Evolutionary conservation across 2,329 filamentous ascomycete species (phyloP).

Genomic region (Hypoxylon sp.): DNA sequence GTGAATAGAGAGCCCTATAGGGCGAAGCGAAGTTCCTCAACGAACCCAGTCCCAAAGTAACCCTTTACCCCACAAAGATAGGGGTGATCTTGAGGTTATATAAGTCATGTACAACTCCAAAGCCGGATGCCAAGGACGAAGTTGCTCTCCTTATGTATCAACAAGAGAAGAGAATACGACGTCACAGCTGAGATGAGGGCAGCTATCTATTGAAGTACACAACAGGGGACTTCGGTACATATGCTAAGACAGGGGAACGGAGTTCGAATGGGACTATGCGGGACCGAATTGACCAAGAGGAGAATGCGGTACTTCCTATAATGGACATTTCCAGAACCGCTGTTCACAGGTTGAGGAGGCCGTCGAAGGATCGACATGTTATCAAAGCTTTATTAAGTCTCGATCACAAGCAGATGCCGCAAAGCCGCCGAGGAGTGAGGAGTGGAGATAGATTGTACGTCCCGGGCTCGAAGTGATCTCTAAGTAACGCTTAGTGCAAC

Average conservation of each 20-base stretch:
- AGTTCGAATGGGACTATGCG: slow-evolving; percentile 34
- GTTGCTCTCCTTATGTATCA: slow-evolving; percentile 34
- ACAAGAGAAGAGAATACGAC: slow-evolving; percentile 33
- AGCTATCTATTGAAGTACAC: slow-evolving; percentile 32
- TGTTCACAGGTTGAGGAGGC: slow-evolving; percentile 36
- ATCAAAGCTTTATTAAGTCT: slow-evolving; percentile 42
- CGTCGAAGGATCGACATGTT: slow-evolving; percentile 44
- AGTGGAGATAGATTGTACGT: slow-evolving; percentile 41
- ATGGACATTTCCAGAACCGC: slow-evolving; percentile 12
- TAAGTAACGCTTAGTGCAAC: slow-evolving; percentile 45
- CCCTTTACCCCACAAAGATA: slow-evolving; percentile 34
- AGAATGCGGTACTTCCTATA: slow-evolving; percentile 45
- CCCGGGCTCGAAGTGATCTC: slow-evolving; percentile 29
- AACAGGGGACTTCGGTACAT: slow-evolving; percentile 28
- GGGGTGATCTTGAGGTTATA: slow-evolving; percentile 37
- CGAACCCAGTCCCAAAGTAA: slow-evolving; percentile 39
- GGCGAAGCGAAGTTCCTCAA: slow-evolving; percentile 37
- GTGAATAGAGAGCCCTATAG: slow-evolving; percentile 30
- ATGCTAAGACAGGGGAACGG: slow-evolving; percentile 29
- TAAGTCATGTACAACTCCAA: slow-evolving; percentile 29
- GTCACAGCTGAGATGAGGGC: slow-evolving; percentile 23
- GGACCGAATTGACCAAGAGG: slow-evolving; percentile 39
- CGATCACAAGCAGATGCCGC: slow-evolving; percentile 39
- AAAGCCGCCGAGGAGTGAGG: slow-evolving; percentile 44
- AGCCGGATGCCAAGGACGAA: slow-evolving; percentile 29